Evolutionary conservation across 441 rosid genomes (phyloP).

Genomic region (Iberis amara): DNA sequence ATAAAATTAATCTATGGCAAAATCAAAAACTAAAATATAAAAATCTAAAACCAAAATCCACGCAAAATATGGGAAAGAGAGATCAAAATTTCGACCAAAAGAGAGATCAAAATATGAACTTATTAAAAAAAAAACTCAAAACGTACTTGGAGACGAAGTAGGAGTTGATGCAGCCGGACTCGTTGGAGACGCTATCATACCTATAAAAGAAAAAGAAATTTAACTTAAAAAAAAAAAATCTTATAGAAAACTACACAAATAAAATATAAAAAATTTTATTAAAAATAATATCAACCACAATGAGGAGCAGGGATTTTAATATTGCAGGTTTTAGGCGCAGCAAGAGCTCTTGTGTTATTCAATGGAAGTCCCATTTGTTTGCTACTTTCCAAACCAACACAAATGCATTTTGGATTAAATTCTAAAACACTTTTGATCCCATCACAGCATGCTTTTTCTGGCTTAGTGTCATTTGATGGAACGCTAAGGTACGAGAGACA

Average conservation of each 20-base stretch:
- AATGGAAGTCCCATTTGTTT: slow-evolving; percentile 46
- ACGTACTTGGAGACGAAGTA: slow-evolving; percentile 16
- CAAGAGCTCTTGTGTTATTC: slow-evolving; percentile 59
- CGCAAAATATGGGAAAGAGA: not conserved
- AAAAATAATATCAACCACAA: slow-evolving; percentile 8
- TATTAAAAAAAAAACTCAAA: not conserved
- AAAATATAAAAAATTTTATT: not conserved
- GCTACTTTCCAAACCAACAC: slow-evolving; percentile 56
- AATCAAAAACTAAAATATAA: no score
- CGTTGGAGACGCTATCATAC: not conserved
- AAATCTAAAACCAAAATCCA: no score
- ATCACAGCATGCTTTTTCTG: slow-evolving; percentile 49
- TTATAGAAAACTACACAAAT: not conserved
- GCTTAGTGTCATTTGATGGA: slow-evolving; percentile 46
- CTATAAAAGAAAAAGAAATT: not conserved
- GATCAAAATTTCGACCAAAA: no score
- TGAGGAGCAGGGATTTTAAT: slow-evolving; percentile 51
- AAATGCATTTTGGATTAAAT: slow-evolving; percentile 55
- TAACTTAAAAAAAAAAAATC: not conserved
- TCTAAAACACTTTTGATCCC: slow-evolving; percentile 55
- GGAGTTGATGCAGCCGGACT: slow-evolving; percentile 23
- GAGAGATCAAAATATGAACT: slow-evolving; percentile 1
- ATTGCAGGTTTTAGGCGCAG: slow-evolving; percentile 54
- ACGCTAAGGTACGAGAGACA: slow-evolving; percentile 54
- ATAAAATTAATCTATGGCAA: no score